Evolutionary conservation across 345 rosid species (phyloP).

Genomic region (Eucalyptus virginea): DNA sequence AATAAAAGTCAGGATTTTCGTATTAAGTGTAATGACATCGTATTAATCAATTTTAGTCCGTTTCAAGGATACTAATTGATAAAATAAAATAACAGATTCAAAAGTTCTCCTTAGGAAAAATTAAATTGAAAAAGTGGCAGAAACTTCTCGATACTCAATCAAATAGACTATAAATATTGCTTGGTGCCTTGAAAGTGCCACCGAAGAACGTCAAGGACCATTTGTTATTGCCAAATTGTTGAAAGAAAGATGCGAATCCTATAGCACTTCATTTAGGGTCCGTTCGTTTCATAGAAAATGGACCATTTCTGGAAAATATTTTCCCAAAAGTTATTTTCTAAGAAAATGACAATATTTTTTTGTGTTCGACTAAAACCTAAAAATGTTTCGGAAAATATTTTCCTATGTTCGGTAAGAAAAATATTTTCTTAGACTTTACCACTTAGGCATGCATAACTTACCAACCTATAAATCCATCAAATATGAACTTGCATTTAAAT

Average conservation of each 20-base stretch:
- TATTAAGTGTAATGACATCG: background rate
- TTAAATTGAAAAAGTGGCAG: background rate
- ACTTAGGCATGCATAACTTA: no score
- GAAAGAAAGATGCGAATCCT: background rate
- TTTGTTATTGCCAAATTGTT: background rate
- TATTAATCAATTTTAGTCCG: background rate
- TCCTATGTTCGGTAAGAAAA: fast-evolving
- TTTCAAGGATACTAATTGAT: background rate
- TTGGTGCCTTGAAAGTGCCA: background rate
- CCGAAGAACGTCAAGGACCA: background rate
- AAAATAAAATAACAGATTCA: background rate
- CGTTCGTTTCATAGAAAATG: fast-evolving
- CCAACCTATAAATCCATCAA: fast-evolving
- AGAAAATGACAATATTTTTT: fast-evolving
- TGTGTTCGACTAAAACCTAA: fast-evolving
- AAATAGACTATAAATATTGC: background rate
- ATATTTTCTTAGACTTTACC: fast-evolving
- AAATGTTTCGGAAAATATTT: fast-evolving
- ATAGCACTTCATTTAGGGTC: background rate
- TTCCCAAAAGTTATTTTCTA: no score
- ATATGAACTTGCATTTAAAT: no score
- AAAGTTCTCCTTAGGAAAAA: background rate
- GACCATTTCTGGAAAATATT: fast-evolving
- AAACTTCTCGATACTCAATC: fast-evolving
- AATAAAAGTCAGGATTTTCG: background rate